Base-by-base conservation (phyloP, 2,329 filamentous ascomycete genomes). In the Elsinoe fawcettii region DNA sequence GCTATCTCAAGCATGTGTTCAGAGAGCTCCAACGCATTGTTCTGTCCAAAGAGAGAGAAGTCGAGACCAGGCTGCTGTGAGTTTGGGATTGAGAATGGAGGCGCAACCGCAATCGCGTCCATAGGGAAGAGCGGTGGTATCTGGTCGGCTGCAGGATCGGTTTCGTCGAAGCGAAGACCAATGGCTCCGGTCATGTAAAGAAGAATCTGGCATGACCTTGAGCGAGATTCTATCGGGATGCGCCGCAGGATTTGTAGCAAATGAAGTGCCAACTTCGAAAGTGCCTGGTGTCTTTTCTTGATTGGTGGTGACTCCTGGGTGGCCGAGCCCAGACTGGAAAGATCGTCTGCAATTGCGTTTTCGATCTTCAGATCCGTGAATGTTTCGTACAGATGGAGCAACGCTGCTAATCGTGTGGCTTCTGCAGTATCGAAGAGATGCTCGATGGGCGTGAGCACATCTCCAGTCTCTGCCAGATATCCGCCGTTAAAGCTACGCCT, bases 341-440 rank as follows among this genome's bases (percentile, higher is more conserved):
- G 5, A 30, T 46, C 41, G 23, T 25, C 8, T 14, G 9, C 41
- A 25, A 25, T 8, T 12, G 41, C 41, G 25, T 46, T 11, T n/a
- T 25, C 9, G 12, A 22, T 37, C 34, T 41, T 41, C 6, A 61
- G 41, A 12, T 58, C 57, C 5, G 51, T 47, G 44, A 61, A 61
- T 1, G 58, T 54, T 20, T 59, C 27, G 30, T 57, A 56, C 11
- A 61, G 23, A 43, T 61, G 60, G 9, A 59, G 36, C 18, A 61
- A 32, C 5, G 58, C 56, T 6, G 60, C 55, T 16, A 58, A 57
- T 1, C 60, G 58, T 27, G 59, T 59, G 4, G 60, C 58, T 22
- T 61, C 60, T 9, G 60, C 60, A 7, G 56, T 56, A 16, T 47
- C 55, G 5, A 59, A 34, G 1, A 61, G 58, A 14, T 61, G 60